Percentiles rank a stretch among this genome's conserved stretches.
phyloP scores from a whole-genome alignment of 805 yeast species.

The Sugiyamaella valdiviana region DNA sequence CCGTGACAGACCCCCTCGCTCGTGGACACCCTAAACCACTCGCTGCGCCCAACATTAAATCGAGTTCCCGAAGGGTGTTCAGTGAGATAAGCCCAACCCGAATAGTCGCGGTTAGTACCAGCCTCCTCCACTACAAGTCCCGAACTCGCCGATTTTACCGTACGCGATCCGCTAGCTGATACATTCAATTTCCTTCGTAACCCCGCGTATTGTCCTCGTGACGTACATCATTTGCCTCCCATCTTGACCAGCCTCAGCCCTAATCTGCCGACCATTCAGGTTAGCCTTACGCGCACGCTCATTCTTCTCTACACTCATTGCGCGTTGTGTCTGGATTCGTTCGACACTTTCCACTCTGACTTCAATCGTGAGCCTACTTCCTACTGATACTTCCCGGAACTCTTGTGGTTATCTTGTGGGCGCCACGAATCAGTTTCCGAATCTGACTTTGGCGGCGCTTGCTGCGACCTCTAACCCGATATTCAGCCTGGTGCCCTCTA shows the following conservation, averaged over 20 bases:
- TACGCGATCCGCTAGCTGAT: too few species aligned
- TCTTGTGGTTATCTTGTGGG: too few species aligned
- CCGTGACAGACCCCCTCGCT: too few species aligned
- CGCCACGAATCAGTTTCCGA: background rate
- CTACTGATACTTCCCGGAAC: too few species aligned
- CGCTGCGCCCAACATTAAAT: too few species aligned
- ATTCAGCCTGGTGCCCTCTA: background rate
- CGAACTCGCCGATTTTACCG: too few species aligned
- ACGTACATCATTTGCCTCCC: background rate
- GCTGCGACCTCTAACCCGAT: background rate
- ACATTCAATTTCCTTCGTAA: background rate
- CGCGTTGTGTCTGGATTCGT: background rate
- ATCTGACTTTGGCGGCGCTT: background rate
- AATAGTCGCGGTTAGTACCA: too few species aligned
- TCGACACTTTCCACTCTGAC: background rate
- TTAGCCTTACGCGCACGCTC: background rate
- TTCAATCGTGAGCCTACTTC: too few species aligned
- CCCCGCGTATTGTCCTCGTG: background rate
- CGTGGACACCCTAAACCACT: too few species aligned
- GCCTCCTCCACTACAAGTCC: too few species aligned
- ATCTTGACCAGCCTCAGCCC: background rate
- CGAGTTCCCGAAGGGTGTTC: too few species aligned
- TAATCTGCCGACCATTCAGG: background rate
- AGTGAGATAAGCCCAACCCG: too few species aligned
- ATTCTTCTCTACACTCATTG: background rate